These are phyloP conservation scores for Chlorella sp. DNA, from an alignment of 139 green algal species.

Conservation along the genomic window DNA sequence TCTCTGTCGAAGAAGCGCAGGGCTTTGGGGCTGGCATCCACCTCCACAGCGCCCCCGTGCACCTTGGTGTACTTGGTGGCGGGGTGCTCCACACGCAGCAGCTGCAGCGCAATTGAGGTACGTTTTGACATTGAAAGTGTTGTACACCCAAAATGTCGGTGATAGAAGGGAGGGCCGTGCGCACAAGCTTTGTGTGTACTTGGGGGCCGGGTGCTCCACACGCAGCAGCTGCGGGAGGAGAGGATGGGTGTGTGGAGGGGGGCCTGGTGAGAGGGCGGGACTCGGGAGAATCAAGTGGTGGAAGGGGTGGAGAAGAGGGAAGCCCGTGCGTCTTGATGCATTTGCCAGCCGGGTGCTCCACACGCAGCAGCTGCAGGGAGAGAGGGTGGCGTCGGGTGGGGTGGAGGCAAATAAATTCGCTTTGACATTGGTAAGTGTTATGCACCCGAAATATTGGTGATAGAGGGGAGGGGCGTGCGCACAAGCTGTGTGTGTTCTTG, in stretches of 20 bases:
- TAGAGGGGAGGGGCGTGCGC: not conserved
- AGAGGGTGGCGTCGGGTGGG: no score
- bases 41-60: constrained; percentile 63
- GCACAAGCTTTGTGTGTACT: no score
- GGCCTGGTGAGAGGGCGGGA: not conserved
- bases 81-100: constrained; percentile 87
- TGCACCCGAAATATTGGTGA: no score
- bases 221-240: constrained; percentile 23
- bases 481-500: constrained; percentile 40
- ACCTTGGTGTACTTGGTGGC: constrained; percentile 55
- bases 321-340: constrained; percentile 22
- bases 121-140: no score
- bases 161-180: not conserved
- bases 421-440: no score
- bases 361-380: not conserved
- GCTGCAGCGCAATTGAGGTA: not conserved
- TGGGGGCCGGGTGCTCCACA: constrained; percentile 72
- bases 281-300: not conserved
- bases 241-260: not conserved
- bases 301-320: not conserved
- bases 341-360: constrained; percentile 52
- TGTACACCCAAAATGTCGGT: not conserved
- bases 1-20: constrained; percentile 66
- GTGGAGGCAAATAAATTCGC: no score
- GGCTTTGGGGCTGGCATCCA: constrained; percentile 54